phyloP scores from a whole-genome alignment of 495 filamentous ascomycete genomes.

The Beverwykella pulmonaria region DNA sequence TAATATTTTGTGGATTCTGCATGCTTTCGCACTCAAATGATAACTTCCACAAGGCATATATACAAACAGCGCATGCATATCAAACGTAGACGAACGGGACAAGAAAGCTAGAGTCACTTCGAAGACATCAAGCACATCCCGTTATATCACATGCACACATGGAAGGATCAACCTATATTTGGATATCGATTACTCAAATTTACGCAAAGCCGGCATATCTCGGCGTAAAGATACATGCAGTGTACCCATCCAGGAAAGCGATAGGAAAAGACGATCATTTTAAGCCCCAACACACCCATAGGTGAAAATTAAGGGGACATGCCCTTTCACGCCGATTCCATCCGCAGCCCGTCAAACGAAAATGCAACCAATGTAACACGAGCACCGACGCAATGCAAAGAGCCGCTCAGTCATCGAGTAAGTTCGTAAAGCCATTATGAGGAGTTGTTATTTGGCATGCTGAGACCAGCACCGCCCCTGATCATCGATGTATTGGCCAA shows the following conservation, averaged over 20 bases:
- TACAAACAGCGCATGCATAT: too few relatives aligned
- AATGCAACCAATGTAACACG: slow-evolving; percentile 14
- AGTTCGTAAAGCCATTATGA: slow-evolving; percentile 11
- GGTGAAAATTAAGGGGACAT: not conserved
- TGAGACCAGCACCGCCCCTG: not conserved
- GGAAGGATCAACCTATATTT: too few relatives aligned
- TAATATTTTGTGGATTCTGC: too few relatives aligned
- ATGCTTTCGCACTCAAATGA: too few relatives aligned
- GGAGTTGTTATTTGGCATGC: not conserved
- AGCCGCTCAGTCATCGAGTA: slow-evolving; percentile 23
- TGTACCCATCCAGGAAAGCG: not conserved
- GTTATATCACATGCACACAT: not conserved
- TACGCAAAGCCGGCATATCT: not conserved
- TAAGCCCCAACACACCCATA: not conserved
- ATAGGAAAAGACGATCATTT: not conserved
- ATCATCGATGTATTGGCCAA: slow-evolving; percentile 2
- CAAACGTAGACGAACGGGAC: too few relatives aligned
- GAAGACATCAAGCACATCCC: too few relatives aligned
- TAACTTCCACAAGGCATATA: too few relatives aligned
- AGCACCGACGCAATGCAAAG: slow-evolving; percentile 36
- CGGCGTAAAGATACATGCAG: not conserved
- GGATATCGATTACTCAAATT: not conserved
- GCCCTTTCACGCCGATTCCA: slow-evolving; percentile 1
- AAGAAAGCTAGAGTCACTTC: too few relatives aligned
- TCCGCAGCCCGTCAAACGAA: not conserved